Base-by-base conservation (phyloP, 768 basidiomycete species). In the Naganishia kalamii region DNA sequence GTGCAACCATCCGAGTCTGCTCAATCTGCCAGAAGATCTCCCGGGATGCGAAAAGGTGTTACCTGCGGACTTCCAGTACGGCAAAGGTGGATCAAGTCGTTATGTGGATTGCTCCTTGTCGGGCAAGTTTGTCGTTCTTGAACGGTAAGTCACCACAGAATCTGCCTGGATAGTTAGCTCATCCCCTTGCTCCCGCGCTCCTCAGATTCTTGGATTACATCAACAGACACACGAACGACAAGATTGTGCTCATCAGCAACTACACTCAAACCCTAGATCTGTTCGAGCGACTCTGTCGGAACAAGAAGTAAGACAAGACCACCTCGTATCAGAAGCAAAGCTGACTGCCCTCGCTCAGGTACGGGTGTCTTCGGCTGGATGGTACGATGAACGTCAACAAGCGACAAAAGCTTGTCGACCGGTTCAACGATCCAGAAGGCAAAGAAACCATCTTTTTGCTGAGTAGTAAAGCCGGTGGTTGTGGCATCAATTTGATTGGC, bases 221-320 rank as follows among this genome's bases (percentile, higher is more conserved):
- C 47, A 84, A 83, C 62, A 86, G 85, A 12, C 83, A 87, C 65
- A 93, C 89, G 17, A 88, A 83, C 62, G 92, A 97, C 81, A 97
- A 97, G 81, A 94, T 96, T 65, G 92, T 97, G 17, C 80, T 97
- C 46, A 96, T 97, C 74, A 93, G 91, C 75, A 97, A 97, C 76
- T 93, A 93, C 74, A 97, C 92, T 4, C 91, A 93, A 77, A 97
- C 92, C 0, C 82, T 97, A 2, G 92, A 96, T 75, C 79, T 94
- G 11, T 94, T 97, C 70, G 92, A 93, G 80, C 90, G 87, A 73
- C 78, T 94, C 54, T 89, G 90, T 71, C 83, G 89, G 32, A 85
- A 78, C 71, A 93, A 92, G 77, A 88, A 89, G 91, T 92, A 69
- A 60, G 81, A 74, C 30, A 19, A 2, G n/a, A 13, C 27, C 17